phyloP scores from a whole-genome alignment of 805 yeast species.

The Candida insectorum region DNA sequence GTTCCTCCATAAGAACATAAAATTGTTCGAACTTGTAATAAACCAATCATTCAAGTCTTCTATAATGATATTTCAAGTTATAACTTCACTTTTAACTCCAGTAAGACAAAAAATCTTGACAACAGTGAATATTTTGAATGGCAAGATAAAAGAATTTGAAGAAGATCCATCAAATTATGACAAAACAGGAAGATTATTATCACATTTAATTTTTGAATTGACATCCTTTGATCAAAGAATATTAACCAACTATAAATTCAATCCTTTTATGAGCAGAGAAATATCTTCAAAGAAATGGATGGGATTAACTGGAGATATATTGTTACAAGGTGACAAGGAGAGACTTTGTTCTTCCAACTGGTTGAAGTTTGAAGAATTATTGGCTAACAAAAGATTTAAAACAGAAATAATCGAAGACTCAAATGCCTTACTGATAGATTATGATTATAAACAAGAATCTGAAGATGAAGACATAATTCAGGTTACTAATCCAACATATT shows the following conservation, averaged over 20 bases:
- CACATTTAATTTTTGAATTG: conserved; percentile 58
- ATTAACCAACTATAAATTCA: conserved; percentile 42
- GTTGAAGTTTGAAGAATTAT: conserved; percentile 51
- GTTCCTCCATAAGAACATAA: conserved; percentile 38
- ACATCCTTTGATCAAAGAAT: conserved; percentile 56
- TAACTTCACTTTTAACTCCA: conserved; percentile 46
- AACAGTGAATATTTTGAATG: conserved; percentile 22
- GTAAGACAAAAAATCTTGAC: conserved; percentile 40
- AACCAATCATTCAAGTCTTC: conserved; percentile 25
- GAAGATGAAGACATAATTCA: conserved; percentile 8
- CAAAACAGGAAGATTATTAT: conserved; percentile 45
- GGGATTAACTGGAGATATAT: conserved; percentile 44
- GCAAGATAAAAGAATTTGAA: conserved; percentile 15
- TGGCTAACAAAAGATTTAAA: conserved; percentile 49
- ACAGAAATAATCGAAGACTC: conserved; percentile 45
- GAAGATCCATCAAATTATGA: conserved; percentile 20
- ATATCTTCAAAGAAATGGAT: conserved; percentile 36
- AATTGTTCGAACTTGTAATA: conserved; percentile 38
- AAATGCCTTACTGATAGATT: conserved; percentile 57
- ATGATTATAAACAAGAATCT: conserved; percentile 36
- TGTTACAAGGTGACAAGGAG: conserved; percentile 32
- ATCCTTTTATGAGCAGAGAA: conserved; percentile 31
- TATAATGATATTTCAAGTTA: conserved; percentile 34
- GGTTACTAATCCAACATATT: conserved; percentile 49
- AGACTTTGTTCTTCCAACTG: conserved; percentile 35